A percentile compares a stretch with the other conserved stretches of the same genome.
Evolutionary conservation across 2,329 filamentous ascomycete genomes (phyloP).

Genomic region (Zalaria obscura): DNA sequence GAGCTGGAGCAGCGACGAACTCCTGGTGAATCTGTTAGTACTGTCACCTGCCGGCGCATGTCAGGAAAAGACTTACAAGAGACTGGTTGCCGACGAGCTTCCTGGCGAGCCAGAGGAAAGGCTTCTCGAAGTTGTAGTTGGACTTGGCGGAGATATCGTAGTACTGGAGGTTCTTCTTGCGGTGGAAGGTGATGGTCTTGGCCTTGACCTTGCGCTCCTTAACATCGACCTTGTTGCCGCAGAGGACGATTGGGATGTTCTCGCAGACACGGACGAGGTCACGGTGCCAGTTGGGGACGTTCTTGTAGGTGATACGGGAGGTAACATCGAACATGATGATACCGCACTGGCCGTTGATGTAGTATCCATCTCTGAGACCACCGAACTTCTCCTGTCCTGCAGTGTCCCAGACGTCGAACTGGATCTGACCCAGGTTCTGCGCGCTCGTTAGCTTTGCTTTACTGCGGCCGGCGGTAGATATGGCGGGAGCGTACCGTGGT

Average conservation of each 20-base stretch:
- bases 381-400: conserved; percentile 99
- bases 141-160: conserved; percentile 99
- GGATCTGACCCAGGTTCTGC: conserved; percentile 83
- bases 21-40: conserved; percentile 45
- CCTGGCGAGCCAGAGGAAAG: conserved; percentile 96
- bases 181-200: conserved; percentile 99
- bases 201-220: conserved; percentile 99
- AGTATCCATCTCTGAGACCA: conserved; percentile 98
- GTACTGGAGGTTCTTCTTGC: conserved; percentile 99
- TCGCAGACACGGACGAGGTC: conserved; percentile 98
- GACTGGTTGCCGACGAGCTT: conserved; percentile 92
- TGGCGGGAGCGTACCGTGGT: conserved; percentile 56
- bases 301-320: conserved; percentile 99
- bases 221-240: conserved; percentile 99
- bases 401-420: conserved; percentile 99
- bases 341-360: conserved; percentile 99
- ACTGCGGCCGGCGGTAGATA: neutral
- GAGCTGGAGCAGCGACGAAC: conserved; percentile 88
- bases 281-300: conserved; percentile 99
- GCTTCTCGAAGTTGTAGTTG: conserved; percentile 99
- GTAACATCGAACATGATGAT: conserved; percentile 99
- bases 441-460: neutral
- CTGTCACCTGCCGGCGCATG: neutral
- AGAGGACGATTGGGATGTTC: conserved; percentile 96
- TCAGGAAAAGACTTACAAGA: conserved; percentile 44